Base-by-base conservation (phyloP, 148 eudicot genomes). In the Cornus controversa region DNA sequence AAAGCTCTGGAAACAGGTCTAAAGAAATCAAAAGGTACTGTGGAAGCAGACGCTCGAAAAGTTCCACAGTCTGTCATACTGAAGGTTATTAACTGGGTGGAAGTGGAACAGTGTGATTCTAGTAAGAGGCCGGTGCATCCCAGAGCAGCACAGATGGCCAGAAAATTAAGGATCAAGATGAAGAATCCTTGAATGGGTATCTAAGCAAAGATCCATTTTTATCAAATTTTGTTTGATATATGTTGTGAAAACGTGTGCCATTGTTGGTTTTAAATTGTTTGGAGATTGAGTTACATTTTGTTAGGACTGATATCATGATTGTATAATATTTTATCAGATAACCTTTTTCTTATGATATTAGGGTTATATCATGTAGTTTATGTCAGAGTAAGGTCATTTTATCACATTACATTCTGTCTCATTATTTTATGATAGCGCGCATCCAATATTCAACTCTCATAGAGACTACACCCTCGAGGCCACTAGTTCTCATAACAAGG, bases 1-100 rank as follows among this genome's bases (percentile, higher is more conserved):
- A 93, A 86, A 76, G 77, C 91, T 34, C 77, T 95, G 76, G 97
- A 93, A 60, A 87, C 77, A 68, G 98, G 96, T 1, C n/a, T 87
- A 85, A 90, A 82, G 77, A 93, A 86, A 83, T 72, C 95, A 0
- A 86, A 86, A 75, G 92, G 87, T 20, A 82, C 67, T 66, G 78
- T 66, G 0, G 92, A 85, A 65, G 85, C 75, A 22, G 95, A 89
- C 79, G 85, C 75, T 36, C 26, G 76, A 29, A 90, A 91, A 85
- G 91, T 90, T 57, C 83, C 96, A 54, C 99, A 95, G 45, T 87
- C 92, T 0, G 84, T 93, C 10, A 75, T 95, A 15, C 80, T 95
- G 74, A 95, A 93, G 76, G 96, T 95, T 25, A 93, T 93, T 13
- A 93, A 95, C 42, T 95, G 99, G 98, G 92, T 95, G 66, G 96